Percentiles rank a stretch among this genome's conserved stretches.
These are phyloP conservation scores for Lipomyces yamadae DNA, from an alignment of 805 yeast genomes.

Conservation along the genomic window DNA sequence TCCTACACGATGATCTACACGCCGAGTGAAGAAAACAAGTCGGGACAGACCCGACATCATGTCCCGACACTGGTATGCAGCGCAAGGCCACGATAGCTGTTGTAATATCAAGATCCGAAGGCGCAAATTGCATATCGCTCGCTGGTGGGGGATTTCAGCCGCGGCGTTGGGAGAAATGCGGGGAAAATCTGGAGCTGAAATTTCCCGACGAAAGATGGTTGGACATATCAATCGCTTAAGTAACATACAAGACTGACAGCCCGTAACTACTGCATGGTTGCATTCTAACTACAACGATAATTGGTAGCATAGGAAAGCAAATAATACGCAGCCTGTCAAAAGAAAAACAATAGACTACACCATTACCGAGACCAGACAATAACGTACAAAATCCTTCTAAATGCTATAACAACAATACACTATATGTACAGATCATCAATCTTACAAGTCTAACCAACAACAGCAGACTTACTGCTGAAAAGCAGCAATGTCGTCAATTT, in stretches of 20 bases:
- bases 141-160: not conserved
- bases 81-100: not conserved
- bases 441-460: not conserved
- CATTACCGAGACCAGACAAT: not conserved
- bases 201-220: too few species aligned
- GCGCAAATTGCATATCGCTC: not conserved
- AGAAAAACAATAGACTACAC: not conserved
- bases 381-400: not conserved
- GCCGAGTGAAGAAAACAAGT: not conserved
- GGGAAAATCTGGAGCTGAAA: not conserved
- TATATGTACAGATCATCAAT: not conserved
- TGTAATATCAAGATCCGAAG: not conserved
- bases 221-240: too few species aligned
- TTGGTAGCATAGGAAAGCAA: not conserved
- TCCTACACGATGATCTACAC: not conserved
- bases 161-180: not conserved
- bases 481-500: conserved; percentile 39
- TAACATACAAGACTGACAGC: not conserved
- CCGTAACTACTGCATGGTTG: not conserved
- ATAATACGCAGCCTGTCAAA: not conserved
- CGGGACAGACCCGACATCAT: not conserved
- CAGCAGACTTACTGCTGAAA: not conserved
- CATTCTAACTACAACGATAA: not conserved
- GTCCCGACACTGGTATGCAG: not conserved
- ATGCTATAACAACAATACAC: not conserved